Evolutionary conservation across 352 stramenopile species (phyloP).

Genomic region (Phytophthora constricta): DNA sequence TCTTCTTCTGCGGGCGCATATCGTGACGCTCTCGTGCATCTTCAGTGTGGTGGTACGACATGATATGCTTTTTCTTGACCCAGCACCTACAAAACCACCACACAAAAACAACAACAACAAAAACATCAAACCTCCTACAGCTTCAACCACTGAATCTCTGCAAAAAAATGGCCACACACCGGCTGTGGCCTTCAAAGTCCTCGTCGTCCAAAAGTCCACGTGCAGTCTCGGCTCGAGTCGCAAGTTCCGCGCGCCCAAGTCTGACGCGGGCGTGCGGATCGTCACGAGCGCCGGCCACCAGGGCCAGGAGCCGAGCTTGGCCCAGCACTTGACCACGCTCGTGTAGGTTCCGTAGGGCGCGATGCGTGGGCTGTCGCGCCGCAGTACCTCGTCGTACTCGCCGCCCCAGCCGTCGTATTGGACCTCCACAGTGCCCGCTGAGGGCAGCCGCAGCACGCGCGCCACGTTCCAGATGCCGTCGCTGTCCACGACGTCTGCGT

Average conservation of each 20-base stretch:
- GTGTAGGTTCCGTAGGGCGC: constrained; percentile 76
- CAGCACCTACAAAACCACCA: constrained; percentile 51
- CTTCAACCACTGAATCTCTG: constrained; percentile 3
- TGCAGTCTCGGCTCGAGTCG: constrained; percentile 45
- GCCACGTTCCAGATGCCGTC: constrained; percentile 73
- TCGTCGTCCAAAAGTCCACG: constrained; percentile 64
- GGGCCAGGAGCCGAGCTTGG: constrained; percentile 72
- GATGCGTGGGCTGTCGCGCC: constrained; percentile 54
- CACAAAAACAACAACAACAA: constrained; percentile 6
- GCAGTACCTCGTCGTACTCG: constrained; percentile 66
- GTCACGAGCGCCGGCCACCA: constrained; percentile 72
- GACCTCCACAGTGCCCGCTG: constrained; percentile 26
- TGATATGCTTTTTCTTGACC: constrained; percentile 51
- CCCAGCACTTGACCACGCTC: constrained; percentile 77
- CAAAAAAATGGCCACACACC: background rate
- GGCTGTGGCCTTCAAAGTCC: constrained; percentile 41
- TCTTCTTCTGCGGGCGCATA: constrained; percentile 17
- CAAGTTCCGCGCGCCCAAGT: constrained; percentile 40
- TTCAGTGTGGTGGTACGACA: constrained; percentile 35
- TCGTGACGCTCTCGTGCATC: constrained; percentile 26
- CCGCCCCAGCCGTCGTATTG: constrained; percentile 72
- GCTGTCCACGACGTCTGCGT: constrained; percentile 59
- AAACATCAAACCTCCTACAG: constrained; percentile 7
- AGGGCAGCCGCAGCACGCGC: constrained; percentile 41
- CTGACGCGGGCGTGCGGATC: constrained; percentile 45